Evolutionary conservation across 805 yeast genomes (phyloP).

Genomic region (Wickerhamomyces canadensis): DNA sequence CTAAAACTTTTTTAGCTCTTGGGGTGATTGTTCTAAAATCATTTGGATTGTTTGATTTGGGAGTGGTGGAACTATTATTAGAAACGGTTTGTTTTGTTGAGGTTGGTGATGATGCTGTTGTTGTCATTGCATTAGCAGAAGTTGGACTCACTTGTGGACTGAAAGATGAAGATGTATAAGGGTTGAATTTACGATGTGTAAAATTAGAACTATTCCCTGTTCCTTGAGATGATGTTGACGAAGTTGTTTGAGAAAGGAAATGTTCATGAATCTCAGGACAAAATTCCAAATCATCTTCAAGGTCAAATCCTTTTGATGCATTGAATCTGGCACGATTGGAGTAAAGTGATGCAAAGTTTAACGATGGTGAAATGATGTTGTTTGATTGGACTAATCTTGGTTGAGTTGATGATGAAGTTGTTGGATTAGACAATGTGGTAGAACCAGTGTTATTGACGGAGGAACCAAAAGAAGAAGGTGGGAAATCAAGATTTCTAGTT

Average conservation of each 20-base stretch:
- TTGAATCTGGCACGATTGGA: slow-evolving; percentile 50
- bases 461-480: background rate
- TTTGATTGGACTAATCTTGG: too few species aligned
- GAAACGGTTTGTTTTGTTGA: too few species aligned
- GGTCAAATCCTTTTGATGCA: slow-evolving; percentile 54
- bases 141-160: slow-evolving; percentile 44
- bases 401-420: too few species aligned
- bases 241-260: slow-evolving; percentile 10
- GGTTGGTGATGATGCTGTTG: too few species aligned
- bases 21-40: slow-evolving; percentile 50
- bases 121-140: slow-evolving; percentile 18
- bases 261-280: slow-evolving; percentile 49
- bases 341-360: slow-evolving; percentile 31
- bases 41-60: slow-evolving; percentile 7
- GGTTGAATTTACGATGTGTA: slow-evolving; percentile 50
- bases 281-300: slow-evolving; percentile 59
- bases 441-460: background rate
- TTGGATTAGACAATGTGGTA: too few species aligned
- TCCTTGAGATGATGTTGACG: slow-evolving; percentile 8
- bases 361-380: slow-evolving; percentile 14
- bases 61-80: slow-evolving; percentile 16
- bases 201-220: slow-evolving; percentile 4
- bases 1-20: slow-evolving; percentile 52
- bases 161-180: slow-evolving; percentile 59
- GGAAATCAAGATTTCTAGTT: too few species aligned